Evolutionary conservation across 2,329 filamentous ascomycete species (phyloP).

Genomic region (Colletotrichum higginsianum): DNA sequence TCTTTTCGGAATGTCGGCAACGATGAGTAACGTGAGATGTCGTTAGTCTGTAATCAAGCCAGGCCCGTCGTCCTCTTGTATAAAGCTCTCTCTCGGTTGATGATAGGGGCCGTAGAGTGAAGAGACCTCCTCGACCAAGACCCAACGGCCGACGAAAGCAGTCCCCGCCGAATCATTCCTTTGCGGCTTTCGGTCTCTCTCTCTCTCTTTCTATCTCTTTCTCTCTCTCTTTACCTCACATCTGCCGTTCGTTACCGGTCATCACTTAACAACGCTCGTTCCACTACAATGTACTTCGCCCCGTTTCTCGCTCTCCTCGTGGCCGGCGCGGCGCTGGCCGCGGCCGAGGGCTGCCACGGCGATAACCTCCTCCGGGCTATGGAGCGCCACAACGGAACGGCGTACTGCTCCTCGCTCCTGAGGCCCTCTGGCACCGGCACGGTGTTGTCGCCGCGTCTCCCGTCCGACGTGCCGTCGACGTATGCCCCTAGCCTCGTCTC

Average conservation of each 20-base stretch:
- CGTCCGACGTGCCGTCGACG: slow-evolving; percentile 21
- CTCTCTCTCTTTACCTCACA: too few relatives aligned
- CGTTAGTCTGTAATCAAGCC: not conserved
- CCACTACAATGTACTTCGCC: not conserved
- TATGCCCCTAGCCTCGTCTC: slow-evolving; percentile 6
- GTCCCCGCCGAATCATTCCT: not conserved
- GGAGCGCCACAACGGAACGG: slow-evolving; percentile 31
- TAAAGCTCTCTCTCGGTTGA: slow-evolving; percentile 28
- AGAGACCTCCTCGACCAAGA: not conserved
- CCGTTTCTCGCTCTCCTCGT: not conserved
- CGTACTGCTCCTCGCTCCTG: slow-evolving; percentile 36
- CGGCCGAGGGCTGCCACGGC: slow-evolving; percentile 32
- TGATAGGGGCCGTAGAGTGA: not conserved
- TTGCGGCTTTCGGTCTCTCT: too few relatives aligned
- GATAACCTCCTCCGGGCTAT: slow-evolving; percentile 41
- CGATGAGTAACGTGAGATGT: not conserved
- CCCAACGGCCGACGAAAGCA: not conserved
- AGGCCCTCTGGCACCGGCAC: not conserved
- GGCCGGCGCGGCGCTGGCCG: not conserved
- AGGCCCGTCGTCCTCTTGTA: not conserved
- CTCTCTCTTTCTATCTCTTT: not conserved
- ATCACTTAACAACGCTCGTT: too few relatives aligned
- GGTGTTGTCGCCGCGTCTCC: not conserved
- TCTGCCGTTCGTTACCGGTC: too few relatives aligned
- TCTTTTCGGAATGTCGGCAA: not conserved